Conservation (phyloP, 306 rosid genomes). For the Inga leiocalycina region DNA sequence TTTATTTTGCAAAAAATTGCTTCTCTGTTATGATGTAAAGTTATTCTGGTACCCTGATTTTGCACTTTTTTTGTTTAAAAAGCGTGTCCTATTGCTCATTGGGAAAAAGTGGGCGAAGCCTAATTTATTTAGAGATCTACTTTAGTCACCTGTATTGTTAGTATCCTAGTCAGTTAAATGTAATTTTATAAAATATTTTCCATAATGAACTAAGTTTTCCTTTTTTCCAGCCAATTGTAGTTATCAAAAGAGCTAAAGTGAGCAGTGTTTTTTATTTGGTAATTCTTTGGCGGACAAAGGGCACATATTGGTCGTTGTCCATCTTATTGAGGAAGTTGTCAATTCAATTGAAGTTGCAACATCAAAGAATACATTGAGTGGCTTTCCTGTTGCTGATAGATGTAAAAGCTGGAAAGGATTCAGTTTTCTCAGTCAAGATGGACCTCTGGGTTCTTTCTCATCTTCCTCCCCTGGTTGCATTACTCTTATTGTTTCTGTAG, state of each 20-base stretch:
- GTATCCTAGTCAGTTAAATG: background rate
- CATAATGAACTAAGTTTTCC: background rate
- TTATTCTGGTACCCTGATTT: conserved; percentile 1
- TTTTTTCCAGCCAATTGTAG: conserved; percentile 13
- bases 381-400: conserved; percentile 71
- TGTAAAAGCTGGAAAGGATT: conserved; percentile 79
- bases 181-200: conserved; percentile 11
- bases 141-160: background rate
- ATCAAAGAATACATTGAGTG: conserved; percentile 77
- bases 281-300: conserved; percentile 73
- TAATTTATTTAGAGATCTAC: background rate
- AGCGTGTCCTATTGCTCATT: background rate
- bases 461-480: conserved; percentile 59
- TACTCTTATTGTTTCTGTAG: conserved; percentile 86
- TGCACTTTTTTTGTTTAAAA: background rate
- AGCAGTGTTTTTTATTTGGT: conserved; percentile 28
- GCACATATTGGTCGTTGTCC: conserved; percentile 87
- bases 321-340: conserved; percentile 82
- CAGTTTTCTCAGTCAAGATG: conserved; percentile 58
- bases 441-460: conserved; percentile 52
- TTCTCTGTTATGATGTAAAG: background rate
- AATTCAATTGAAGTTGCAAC: conserved; percentile 69
- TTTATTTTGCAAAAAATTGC: background rate
- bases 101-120: conserved; percentile 1
- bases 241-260: conserved; percentile 6